Base-by-base conservation (phyloP, 345 rosid genomes). In the Populus simonii region DNA sequence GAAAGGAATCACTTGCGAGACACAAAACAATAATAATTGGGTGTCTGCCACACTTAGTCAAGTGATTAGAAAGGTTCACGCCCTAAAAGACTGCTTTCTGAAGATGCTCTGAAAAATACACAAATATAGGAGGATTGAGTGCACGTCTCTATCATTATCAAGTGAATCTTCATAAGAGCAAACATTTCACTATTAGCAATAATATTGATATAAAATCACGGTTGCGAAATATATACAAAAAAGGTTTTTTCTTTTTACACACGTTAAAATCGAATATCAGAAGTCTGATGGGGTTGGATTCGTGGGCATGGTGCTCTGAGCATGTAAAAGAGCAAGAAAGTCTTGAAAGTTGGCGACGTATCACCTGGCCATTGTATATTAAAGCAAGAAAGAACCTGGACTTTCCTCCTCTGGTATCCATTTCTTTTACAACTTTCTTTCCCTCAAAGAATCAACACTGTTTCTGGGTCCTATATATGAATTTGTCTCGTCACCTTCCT, bases 361-460 rank as follows among this genome's bases (percentile, higher is more conserved):
- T 72, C 66, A 72, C 39, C 35, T 22, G 75, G 49, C 49, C 17
- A 45, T 45, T 47, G 20, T 57, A 22, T 22, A 45, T 4, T 25
- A 41, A 65, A 63, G 62, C 25, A 20, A 1, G 47, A 45, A 65
- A 59, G 22, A 66, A 49, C 67, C 70, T 77, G 63, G 80, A 77
- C 80, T 77, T 77, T 45, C 35, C 38, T 70, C 74, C 80, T 57
- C 18, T 47, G 57, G 74, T 27, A 76, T 76, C 79, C 66, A 4
- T 66, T 38, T 74, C 7, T 62, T 41, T 31, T 29, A 3, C 27
- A 15, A 15, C 33, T 66, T 35, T 66, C 25, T 41, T 43, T 13
- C 33, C 36, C 53, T 4, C 66, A n/a, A 33, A n/a, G 79, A 76
- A 51, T 67, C 73, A 7, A 13, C 41, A 51, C 72, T 66, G 8